Percentiles rank a stretch among this genome's conserved stretches.
phyloP scores from a whole-genome alignment of 768 basidiomycete species.

The Kwoniella sp. region DNA sequence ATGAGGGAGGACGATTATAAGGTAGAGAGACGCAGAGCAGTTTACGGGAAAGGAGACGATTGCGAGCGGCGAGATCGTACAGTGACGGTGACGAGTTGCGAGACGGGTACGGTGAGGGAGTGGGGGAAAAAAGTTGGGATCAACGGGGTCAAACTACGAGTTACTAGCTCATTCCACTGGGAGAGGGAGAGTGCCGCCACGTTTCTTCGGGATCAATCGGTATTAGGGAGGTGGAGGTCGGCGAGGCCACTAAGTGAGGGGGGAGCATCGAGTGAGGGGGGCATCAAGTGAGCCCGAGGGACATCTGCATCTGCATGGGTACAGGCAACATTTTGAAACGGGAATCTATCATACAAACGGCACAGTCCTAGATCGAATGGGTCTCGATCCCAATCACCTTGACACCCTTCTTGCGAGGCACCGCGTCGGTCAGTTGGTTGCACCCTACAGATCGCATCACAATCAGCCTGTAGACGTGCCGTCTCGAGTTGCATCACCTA shows the following conservation, averaged over 20 bases:
- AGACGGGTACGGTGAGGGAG: not conserved
- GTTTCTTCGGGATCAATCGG: conserved; percentile 4
- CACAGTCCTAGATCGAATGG: conserved; percentile 29
- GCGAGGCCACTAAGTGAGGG: too few species aligned
- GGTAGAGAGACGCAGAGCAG: not conserved
- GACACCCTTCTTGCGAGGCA: conserved; percentile 47
- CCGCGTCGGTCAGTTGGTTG: conserved; percentile 47
- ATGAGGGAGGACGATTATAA: not conserved
- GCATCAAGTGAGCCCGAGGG: too few species aligned
- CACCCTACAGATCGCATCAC: conserved; percentile 37
- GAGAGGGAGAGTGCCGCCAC: not conserved
- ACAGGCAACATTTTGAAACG: not conserved
- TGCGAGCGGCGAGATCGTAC: too few species aligned
- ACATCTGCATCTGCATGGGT: too few species aligned
- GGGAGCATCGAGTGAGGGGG: too few species aligned
- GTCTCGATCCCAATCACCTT: conserved; percentile 47
- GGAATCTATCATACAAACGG: not conserved
- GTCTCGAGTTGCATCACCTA: conserved; percentile 28
- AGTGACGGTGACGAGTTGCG: too few species aligned
- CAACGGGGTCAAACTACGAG: too few species aligned
- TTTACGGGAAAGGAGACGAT: not conserved
- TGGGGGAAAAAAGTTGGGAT: not conserved
- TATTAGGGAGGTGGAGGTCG: not conserved
- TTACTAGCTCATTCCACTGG: too few species aligned
- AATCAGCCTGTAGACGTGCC: not conserved